Base-by-base conservation (phyloP, 2,329 filamentous ascomycete species). In the Ascochyta fabae region DNA sequence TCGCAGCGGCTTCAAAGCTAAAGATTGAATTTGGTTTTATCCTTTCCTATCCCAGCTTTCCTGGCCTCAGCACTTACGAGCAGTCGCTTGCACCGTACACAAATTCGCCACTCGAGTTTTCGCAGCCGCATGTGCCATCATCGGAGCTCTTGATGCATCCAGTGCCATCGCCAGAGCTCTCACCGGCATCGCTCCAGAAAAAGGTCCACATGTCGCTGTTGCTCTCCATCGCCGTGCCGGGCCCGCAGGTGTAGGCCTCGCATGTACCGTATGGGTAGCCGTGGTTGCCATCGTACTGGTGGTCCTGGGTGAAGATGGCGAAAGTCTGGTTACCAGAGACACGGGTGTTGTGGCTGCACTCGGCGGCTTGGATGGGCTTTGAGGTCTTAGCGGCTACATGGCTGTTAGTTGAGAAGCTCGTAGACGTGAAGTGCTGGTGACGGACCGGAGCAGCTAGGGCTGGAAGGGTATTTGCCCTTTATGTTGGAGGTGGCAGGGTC, bases 261-360 rank as follows among this genome's bases (percentile, higher is more conserved):
- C 68, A 83, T 4, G 78, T 82, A 1, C 80, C 80, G 62, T 82
- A 82, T 2, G 80, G 80, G 3, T 73, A 75, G 23, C 80, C 81
- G 54, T 80, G 50, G 56, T 63, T 63, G 22, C 55, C 59, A 59
- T 81, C 77, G 62, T 80, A 80, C 51, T 79, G 64, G 65, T 81
- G 79, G 65, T 82, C 78, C 6, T 72, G 75, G n/a, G 65, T 71
- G 65, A 77, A 78, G 45, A 77, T 64, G 41, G 75, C 76, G 39
- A 78, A 78, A 13, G 75, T 78, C 55, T 79, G 72, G 0, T 56
- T 70, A 34, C 63, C 59, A 12, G 64, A 65, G 38, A 69, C 71
- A 33, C 75, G 75, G 1, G 75, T 78, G 67, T 78, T 79, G 66
- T 78, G 70, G 48, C 69, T 67, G 67, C 77, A 79, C 59, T 79